These are phyloP conservation scores for Diospyros lotus DNA, from an alignment of 148 eudicot genomes.

Conservation along the genomic window DNA sequence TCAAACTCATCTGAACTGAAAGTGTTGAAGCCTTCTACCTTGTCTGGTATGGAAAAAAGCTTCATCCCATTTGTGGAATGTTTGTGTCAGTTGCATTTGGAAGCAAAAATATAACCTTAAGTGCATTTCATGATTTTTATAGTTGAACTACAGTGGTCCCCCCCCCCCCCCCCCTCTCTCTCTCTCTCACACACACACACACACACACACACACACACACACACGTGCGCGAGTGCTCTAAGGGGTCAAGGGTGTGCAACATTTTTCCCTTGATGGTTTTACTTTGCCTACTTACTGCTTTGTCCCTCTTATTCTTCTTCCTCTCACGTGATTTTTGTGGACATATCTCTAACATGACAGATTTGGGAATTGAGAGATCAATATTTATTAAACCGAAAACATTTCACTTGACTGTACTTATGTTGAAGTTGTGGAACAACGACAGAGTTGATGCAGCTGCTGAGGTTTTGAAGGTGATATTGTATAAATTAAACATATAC, in stretches of 20 bases:
- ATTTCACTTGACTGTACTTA: constrained; percentile 76
- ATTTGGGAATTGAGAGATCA: constrained; percentile 71
- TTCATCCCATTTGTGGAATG: background rate
- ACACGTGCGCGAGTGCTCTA: background rate
- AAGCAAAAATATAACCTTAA: background rate
- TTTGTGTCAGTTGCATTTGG: background rate
- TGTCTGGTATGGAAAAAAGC: constrained; percentile 37
- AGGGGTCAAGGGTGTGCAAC: background rate
- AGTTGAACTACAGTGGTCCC: background rate
- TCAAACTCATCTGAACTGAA: constrained; percentile 20
- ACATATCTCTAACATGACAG: constrained; percentile 32
- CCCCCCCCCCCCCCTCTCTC: too few species aligned
- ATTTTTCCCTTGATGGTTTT: background rate
- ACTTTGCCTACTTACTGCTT: background rate
- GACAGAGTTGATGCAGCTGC: constrained; percentile 66
- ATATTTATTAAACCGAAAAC: constrained; percentile 72
- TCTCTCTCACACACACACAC: background rate
- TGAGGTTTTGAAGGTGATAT: constrained; percentile 73
- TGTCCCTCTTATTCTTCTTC: background rate
- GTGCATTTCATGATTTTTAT: background rate
- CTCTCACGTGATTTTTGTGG: background rate
- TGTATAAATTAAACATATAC: background rate
- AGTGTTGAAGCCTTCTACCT: constrained; percentile 26
- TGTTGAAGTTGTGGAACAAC: constrained; percentile 96
- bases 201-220: too few species aligned